Evolutionary conservation across 176 grass and related monocot species (phyloP).

Genomic region (Phragmites australis): DNA sequence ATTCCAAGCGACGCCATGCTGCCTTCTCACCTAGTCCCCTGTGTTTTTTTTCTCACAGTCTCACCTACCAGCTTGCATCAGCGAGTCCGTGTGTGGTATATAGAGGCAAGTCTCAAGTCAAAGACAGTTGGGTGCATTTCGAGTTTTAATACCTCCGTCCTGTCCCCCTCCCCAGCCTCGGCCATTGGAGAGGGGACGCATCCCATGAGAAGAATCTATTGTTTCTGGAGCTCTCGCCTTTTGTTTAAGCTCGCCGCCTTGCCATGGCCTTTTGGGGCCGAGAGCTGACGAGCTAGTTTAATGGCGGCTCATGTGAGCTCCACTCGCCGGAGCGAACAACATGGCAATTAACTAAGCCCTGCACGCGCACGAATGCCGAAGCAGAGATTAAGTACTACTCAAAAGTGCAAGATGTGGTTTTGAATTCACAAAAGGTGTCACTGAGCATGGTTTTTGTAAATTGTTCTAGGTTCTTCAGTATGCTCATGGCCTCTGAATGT

Average conservation of each 20-base stretch:
- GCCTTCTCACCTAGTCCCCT: constrained; percentile 3
- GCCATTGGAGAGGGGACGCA: constrained; percentile 39
- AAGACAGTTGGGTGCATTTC: constrained; percentile 31
- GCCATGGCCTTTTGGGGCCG: constrained; percentile 39
- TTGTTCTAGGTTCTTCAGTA: constrained; percentile 36
- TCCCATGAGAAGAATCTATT: constrained; percentile 77
- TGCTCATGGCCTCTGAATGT: constrained; percentile 32
- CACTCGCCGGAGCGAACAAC: constrained; percentile 48
- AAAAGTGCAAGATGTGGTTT: background rate
- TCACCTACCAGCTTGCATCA: constrained; percentile 20
- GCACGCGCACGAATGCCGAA: constrained; percentile 22
- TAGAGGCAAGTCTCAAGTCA: constrained; percentile 36
- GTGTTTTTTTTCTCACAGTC: constrained; percentile 10
- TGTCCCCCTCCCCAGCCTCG: constrained; percentile 53
- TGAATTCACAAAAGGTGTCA: constrained; percentile 32
- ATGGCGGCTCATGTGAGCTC: constrained; percentile 71
- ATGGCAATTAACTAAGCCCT: background rate
- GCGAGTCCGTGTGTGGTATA: constrained; percentile 23
- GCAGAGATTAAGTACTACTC: constrained; percentile 16
- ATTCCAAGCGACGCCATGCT: constrained; percentile 50
- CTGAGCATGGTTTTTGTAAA: background rate
- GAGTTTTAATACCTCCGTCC: constrained; percentile 56
- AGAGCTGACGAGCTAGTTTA: constrained; percentile 53
- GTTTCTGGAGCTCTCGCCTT: constrained; percentile 47
- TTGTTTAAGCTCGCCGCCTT: constrained; percentile 34